Conservation (phyloP, 768 basidiomycete species). For the Pleurotus cornucopiae region DNA sequence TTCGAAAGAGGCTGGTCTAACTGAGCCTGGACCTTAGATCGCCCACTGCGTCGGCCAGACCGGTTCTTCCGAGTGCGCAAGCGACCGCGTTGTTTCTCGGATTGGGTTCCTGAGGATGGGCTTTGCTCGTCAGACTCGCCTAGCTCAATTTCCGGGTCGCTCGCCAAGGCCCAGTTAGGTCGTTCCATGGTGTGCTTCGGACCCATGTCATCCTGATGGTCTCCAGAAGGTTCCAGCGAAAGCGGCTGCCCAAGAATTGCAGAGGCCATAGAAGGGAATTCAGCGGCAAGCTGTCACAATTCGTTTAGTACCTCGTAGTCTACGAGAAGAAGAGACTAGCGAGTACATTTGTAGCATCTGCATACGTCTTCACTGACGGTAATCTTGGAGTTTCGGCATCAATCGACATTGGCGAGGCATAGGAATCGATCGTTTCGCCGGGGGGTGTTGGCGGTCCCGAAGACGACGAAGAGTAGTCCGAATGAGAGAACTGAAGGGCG, state of each 20-base stretch:
- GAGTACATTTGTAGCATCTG: slow-evolving; percentile 35
- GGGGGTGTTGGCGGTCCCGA: neutral
- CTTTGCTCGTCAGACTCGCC: neutral
- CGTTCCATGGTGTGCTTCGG: slow-evolving; percentile 21
- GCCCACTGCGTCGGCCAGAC: too few species aligned
- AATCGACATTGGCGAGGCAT: too few species aligned
- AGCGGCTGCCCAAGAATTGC: slow-evolving; percentile 29
- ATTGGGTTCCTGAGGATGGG: too few species aligned
- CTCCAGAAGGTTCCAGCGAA: slow-evolving; percentile 10
- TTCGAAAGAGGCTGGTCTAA: too few species aligned
- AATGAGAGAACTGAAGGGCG: too few species aligned
- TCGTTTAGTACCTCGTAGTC: neutral
- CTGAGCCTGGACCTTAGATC: too few species aligned
- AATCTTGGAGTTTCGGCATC: slow-evolving; percentile 10
- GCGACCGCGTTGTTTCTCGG: too few species aligned
- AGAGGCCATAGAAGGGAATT: slow-evolving; percentile 28
- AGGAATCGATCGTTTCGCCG: neutral
- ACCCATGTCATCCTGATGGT: slow-evolving; percentile 5
- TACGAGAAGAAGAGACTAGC: neutral
- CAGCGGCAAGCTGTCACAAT: slow-evolving; percentile 24
- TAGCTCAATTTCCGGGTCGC: slow-evolving; percentile 11
- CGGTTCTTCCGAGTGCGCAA: too few species aligned
- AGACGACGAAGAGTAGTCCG: neutral
- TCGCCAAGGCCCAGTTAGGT: slow-evolving; percentile 33
- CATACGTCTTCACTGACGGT: slow-evolving; percentile 27